Conservation (phyloP, 257 asterid genomes). For the Nicotiana noctiflora region DNA sequence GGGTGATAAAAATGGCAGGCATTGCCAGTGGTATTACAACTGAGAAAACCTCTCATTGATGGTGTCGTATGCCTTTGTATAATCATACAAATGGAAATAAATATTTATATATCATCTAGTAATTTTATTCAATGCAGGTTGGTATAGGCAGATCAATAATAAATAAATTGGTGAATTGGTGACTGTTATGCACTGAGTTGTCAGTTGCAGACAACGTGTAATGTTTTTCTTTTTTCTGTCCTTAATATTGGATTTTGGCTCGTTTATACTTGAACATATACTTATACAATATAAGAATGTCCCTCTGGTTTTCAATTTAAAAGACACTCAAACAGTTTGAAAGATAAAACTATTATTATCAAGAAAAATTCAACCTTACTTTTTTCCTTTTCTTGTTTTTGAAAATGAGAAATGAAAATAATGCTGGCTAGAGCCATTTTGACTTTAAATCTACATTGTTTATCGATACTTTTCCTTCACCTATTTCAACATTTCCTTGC, state of each 20-base stretch:
- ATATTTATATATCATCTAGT: background rate
- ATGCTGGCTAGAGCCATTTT: background rate
- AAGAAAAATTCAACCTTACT: background rate
- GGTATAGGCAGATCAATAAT: constrained; percentile 55
- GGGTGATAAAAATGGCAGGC: constrained; percentile 33
- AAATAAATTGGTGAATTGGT: constrained; percentile 27
- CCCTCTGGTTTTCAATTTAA: background rate
- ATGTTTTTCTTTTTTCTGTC: constrained; percentile 14
- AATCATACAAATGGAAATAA: background rate
- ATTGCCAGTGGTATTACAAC: constrained; percentile 33
- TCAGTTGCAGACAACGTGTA: constrained; percentile 25
- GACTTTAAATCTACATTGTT: background rate
- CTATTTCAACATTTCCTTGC: too few species aligned
- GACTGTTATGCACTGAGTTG: constrained; percentile 24
- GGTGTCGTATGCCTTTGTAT: constrained; percentile 11
- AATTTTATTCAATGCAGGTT: constrained; percentile 40
- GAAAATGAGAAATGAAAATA: background rate
- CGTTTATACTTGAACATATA: background rate
- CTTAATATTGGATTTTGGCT: background rate
- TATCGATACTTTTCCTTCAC: too few species aligned
- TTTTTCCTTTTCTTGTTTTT: background rate
- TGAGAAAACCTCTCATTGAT: constrained; percentile 19
- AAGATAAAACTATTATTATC: background rate
- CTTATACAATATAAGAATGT: background rate
- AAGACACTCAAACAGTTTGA: background rate